Conservation (phyloP, 352 stramenopile species). For the Phytophthora kernoviae region DNA sequence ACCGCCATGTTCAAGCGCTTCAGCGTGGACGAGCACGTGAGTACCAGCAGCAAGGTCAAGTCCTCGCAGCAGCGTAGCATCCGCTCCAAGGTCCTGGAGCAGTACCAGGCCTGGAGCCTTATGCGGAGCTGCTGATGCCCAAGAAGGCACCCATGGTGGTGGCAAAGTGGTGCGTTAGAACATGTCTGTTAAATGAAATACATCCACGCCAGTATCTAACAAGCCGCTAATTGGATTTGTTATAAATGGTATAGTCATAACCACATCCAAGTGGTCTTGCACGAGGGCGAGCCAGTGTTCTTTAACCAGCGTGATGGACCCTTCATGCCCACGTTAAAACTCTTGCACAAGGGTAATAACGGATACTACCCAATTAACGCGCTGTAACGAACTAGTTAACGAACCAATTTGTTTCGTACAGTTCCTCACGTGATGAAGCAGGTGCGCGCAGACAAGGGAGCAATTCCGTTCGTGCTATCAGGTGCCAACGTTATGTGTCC, state of each 20-base stretch:
- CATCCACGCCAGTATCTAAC: not conserved
- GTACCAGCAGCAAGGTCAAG: conserved; percentile 96
- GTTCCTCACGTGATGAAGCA: conserved; percentile 93
- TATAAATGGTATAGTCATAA: conserved; percentile 72
- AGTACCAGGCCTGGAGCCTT: conserved; percentile 92
- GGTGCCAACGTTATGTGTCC: conserved; percentile 99
- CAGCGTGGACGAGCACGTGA: conserved; percentile 93
- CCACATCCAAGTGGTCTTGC: conserved; percentile 90
- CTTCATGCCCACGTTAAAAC: conserved; percentile 96
- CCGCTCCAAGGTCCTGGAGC: conserved; percentile 92
- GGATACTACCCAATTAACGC: conserved; percentile 2
- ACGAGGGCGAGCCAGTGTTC: conserved; percentile 93
- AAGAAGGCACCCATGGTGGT: conserved; percentile 96
- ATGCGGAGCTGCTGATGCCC: conserved; percentile 89
- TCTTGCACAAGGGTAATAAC: conserved; percentile 92
- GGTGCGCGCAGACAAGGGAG: conserved; percentile 96
- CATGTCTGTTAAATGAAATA: conserved; percentile 22
- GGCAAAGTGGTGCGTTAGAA: conserved; percentile 80
- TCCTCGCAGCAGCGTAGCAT: conserved; percentile 96
- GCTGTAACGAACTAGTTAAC: not conserved
- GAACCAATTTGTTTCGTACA: conserved; percentile 16
- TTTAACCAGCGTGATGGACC: conserved; percentile 97
- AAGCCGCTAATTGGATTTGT: conserved; percentile 9
- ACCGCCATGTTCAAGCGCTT: conserved; percentile 96
- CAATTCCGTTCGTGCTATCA: conserved; percentile 97